A percentile compares a stretch with the other conserved stretches of the same genome.
phyloP scores from a whole-genome alignment of 805 yeast genomes.

The Candida insectorum region DNA sequence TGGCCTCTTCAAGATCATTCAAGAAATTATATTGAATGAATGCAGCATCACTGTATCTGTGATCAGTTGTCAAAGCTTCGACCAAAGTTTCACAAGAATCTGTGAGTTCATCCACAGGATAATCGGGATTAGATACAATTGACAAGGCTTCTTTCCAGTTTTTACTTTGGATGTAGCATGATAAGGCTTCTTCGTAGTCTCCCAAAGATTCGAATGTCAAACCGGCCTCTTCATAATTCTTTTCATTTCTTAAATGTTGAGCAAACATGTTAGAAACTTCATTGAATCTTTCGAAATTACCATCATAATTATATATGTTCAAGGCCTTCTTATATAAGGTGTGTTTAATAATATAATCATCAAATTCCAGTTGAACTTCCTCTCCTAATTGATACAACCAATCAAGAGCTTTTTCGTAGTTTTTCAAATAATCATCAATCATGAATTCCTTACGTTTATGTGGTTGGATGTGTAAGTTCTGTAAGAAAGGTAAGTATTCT shows the following conservation, averaged over 20 bases:
- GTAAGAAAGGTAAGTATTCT: conserved; percentile 91
- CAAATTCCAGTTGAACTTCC: conserved; percentile 48
- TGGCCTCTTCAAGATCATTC: conserved; percentile 57
- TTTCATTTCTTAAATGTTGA: conserved; percentile 48
- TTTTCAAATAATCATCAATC: conserved; percentile 76
- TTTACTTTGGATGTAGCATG: conserved; percentile 64
- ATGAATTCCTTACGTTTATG: conserved; percentile 66
- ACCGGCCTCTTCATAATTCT: conserved; percentile 74
- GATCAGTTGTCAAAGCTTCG: conserved; percentile 58
- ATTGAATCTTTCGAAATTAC: conserved; percentile 41
- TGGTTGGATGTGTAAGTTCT: conserved; percentile 65
- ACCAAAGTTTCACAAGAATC: conserved; percentile 61
- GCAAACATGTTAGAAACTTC: conserved; percentile 63
- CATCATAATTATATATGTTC: conserved; percentile 54
- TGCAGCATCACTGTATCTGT: conserved; percentile 78
- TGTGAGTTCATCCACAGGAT: conserved; percentile 28
- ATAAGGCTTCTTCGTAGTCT: conserved; percentile 57
- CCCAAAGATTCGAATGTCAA: conserved; percentile 69
- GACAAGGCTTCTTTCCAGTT: conserved; percentile 85
- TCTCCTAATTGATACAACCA: conserved; percentile 54
- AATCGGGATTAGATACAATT: conserved; percentile 43
- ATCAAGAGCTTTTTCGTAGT: conserved; percentile 62
- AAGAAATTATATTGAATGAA: conserved; percentile 64
- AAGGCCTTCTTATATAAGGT: conserved; percentile 69
- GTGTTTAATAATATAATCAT: conserved; percentile 67